Evolutionary conservation across 352 stramenopile species (phyloP).

Genomic region (Phytophthora sp.): DNA sequence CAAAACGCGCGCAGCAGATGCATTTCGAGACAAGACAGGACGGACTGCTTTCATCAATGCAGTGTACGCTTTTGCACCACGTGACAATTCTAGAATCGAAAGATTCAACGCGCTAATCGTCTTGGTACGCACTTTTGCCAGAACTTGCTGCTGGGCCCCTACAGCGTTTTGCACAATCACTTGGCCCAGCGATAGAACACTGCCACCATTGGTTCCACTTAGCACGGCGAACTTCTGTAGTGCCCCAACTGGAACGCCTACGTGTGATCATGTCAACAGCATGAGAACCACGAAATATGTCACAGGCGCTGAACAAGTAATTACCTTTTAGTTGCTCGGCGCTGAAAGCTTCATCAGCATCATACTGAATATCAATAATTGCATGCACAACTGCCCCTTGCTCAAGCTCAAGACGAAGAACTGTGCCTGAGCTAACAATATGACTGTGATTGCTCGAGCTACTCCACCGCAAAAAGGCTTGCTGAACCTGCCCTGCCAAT

Average conservation of each 20-base stretch:
- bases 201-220: constrained; percentile 35
- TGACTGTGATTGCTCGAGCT: constrained; percentile 12
- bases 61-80: constrained; percentile 50
- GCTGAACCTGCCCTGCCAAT: constrained; percentile 20
- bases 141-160: constrained; percentile 23
- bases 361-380: constrained; percentile 48
- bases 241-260: constrained; percentile 59
- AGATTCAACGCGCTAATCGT: constrained; percentile 17
- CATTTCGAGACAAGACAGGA: constrained; percentile 55
- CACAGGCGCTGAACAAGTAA: no score
- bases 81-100: constrained; percentile 47
- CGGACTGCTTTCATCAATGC: constrained; percentile 51
- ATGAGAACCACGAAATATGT: background rate
- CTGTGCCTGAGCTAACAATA: constrained; percentile 41
- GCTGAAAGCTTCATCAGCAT: constrained; percentile 45
- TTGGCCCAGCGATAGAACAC: constrained; percentile 35
- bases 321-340: constrained; percentile 60
- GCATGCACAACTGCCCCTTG: constrained; percentile 28
- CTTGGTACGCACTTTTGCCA: constrained; percentile 25
- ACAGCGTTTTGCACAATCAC: constrained; percentile 41
- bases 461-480: constrained; percentile 45
- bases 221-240: constrained; percentile 66
- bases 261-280: background rate
- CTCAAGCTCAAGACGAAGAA: constrained; percentile 26
- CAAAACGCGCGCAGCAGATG: constrained; percentile 58